Evolutionary conservation across 139 green algal genomes (phyloP), one percentile per base, ranked within the genome.

Genomic region (Spirogloea muscicola): DNA sequence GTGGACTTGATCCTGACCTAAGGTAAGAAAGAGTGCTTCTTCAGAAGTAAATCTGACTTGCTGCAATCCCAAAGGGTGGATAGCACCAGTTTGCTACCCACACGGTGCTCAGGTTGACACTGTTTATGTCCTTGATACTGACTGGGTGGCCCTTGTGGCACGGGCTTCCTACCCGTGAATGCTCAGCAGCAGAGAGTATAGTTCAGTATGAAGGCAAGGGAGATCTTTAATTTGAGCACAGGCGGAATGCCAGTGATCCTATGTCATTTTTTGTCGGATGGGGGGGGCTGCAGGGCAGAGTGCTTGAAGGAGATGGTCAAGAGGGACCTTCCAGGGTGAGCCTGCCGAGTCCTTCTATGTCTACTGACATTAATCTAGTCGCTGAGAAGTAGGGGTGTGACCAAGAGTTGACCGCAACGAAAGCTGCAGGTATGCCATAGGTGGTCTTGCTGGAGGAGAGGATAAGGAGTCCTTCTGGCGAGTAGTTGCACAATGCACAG

Each of bases 381-480:
- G n/a, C n/a, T n/a, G n/a, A n/a, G n/a, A n/a, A n/a, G n/a, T n/a
- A n/a, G n/a, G n/a, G n/a, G n/a, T n/a, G n/a, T n/a, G n/a, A n/a
- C n/a, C n/a, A n/a, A n/a, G n/a, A n/a, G n/a, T n/a, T n/a, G n/a
- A n/a, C n/a, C n/a, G n/a, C n/a, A n/a, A n/a, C n/a, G n/a, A n/a
- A n/a, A n/a, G n/a, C n/a, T 85, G 38, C 72, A 87, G 33, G 93
- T 97, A 96, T 71, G 94, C 94, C 3, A 96, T 98, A 41, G 94
- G 94, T 1, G 94, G 94, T 7, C 84, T 98, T 44, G 91, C 90
- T 18, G 94, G 94, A 2, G 93, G 93, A 3, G 93, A 98, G 84
- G 88, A 90, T 44, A 98, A 98, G 84, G 85, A 91, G 25, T 82
- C 85, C 39, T 97, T 97, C 64, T 93, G 90, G 89, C 83, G 87